Base-by-base conservation (phyloP, 1,139 yeast species). In the Hemisphaericaspora lyxosophila region DNA sequence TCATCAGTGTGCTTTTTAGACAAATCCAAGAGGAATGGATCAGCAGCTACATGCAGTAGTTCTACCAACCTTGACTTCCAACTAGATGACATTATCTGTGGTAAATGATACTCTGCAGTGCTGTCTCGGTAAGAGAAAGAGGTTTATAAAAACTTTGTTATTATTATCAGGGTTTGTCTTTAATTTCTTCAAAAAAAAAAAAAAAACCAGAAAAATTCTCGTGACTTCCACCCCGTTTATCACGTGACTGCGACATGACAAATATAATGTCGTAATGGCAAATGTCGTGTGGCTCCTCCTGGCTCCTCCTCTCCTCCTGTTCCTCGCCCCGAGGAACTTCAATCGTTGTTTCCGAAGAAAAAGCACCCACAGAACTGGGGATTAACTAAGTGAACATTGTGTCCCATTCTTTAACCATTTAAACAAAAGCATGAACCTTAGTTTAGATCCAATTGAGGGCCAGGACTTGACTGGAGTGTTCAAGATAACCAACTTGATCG, bases 401-500 rank as follows among this genome's bases (percentile, higher is more conserved):
- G n/a, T n/a, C n/a, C n/a, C n/a, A n/a, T n/a, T n/a, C n/a, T n/a
- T n/a, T n/a, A n/a, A n/a, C n/a, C n/a, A n/a, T n/a, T n/a, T n/a
- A n/a, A n/a, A n/a, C n/a, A n/a, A 8, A 20, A 18, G 17, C 28
- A 26, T 33, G 33, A 47, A 34, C 31, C 54, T 56, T 60, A 53
- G 51, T 46, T 52, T 57, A 34, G 60, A 57, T 41, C 47, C 52
- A 26, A 42, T 57, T 39, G 53, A 54, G 40, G 62, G 62, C 14
- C 62, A 52, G 54, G 75, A 72, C 48, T 58, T 67, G 36, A 60
- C 68, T 45, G 78, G 75, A 14, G 74, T 72, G 14, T 85, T 87
- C 65, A 82, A 77, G 50, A 67, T 75, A 26, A 75, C 78, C 53
- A 86, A 87, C 54, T 57, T 87, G 40, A 62, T 71, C 2, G 84